A percentile compares a stretch with the other conserved stretches of the same genome.
Evolutionary conservation across 148 eudicot species (phyloP).

Genomic region (Chenopodium formosanum): DNA sequence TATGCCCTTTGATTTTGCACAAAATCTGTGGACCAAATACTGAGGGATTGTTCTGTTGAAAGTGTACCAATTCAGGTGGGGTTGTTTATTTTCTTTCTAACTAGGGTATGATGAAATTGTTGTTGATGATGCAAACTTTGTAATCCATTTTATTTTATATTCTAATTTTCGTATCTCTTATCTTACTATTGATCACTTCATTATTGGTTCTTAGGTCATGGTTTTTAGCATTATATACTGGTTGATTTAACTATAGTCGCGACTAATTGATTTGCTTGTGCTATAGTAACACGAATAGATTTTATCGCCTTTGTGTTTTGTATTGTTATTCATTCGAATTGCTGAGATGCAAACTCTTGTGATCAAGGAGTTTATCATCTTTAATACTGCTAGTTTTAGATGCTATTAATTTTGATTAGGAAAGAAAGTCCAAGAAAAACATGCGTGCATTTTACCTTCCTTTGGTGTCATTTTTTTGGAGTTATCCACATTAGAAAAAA

Average conservation of each 20-base stretch:
- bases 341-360: background rate
- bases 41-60: conserved; percentile 1
- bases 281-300: no score
- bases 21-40: background rate
- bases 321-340: no score
- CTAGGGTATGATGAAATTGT: no score
- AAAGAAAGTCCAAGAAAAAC: background rate
- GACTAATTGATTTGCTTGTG: background rate
- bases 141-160: background rate
- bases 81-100: background rate
- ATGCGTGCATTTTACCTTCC: background rate
- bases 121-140: background rate
- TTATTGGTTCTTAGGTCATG: background rate
- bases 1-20: background rate
- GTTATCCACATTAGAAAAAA: background rate
- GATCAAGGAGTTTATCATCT: background rate
- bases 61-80: conserved; percentile 7
- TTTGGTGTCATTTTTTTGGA: background rate
- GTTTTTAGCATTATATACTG: background rate
- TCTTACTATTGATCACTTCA: background rate
- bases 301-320: no score
- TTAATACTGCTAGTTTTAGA: no score
- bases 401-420: background rate
- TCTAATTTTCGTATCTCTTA: background rate
- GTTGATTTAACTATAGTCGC: background rate